phyloP scores from a whole-genome alignment of 768 basidiomycete genomes.

The Calvatia gigantea region DNA sequence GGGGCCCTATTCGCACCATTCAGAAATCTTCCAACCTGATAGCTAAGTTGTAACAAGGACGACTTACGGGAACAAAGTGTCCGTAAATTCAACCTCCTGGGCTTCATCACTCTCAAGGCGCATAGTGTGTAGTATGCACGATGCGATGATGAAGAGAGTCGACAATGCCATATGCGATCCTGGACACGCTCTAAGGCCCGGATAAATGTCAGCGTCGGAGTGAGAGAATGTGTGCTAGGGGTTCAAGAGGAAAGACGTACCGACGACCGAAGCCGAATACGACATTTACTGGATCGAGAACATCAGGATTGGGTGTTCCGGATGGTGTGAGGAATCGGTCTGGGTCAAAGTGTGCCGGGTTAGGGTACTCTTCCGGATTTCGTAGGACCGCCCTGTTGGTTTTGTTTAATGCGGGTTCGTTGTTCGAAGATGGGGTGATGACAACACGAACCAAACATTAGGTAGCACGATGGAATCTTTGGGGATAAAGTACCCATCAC shows the following conservation, averaged over 20 bases:
- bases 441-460: slow-evolving; percentile 28
- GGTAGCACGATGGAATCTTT: slow-evolving; percentile 33
- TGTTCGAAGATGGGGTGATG: neutral
- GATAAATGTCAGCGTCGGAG: neutral
- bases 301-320: slow-evolving; percentile 21
- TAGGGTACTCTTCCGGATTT: slow-evolving; percentile 24
- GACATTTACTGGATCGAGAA: slow-evolving; percentile 30
- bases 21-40: neutral
- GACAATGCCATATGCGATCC: slow-evolving; percentile 25
- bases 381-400: slow-evolving; percentile 28
- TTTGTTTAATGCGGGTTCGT: neutral
- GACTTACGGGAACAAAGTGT: slow-evolving; percentile 16
- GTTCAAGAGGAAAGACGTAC: slow-evolving; percentile 17
- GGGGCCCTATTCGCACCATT: slow-evolving; percentile 18
- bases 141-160: slow-evolving; percentile 22
- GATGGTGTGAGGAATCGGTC: slow-evolving; percentile 34
- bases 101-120: slow-evolving; percentile 20
- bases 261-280: slow-evolving; percentile 37
- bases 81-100: slow-evolving; percentile 7
- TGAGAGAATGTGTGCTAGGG: slow-evolving; percentile 17
- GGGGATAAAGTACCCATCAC: slow-evolving; percentile 43
- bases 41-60: too few species aligned
- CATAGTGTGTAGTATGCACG: slow-evolving; percentile 30
- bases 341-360: slow-evolving; percentile 34
- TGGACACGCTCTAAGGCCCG: slow-evolving; percentile 12